Evolutionary conservation across 306 rosid genomes (phyloP).

Genomic region (Cucumis cinereus): DNA sequence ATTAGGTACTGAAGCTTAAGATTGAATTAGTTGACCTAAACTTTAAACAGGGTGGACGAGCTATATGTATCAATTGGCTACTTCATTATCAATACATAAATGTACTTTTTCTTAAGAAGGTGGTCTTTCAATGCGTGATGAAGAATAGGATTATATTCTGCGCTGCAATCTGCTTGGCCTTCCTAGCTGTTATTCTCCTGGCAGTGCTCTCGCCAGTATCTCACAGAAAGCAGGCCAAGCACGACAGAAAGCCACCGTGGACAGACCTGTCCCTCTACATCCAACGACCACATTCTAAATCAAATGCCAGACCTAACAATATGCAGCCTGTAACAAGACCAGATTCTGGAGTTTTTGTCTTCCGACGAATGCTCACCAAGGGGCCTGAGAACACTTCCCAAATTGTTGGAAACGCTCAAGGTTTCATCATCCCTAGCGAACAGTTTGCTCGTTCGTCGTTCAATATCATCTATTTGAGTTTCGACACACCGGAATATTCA

Average conservation of each 20-base stretch:
- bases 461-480: conserved; percentile 59
- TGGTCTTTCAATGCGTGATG: conserved; percentile 19
- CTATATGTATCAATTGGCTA: neutral
- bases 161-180: conserved; percentile 40
- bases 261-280: conserved; percentile 64
- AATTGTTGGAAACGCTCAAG: conserved; percentile 53
- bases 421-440: conserved; percentile 55
- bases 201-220: conserved; percentile 55
- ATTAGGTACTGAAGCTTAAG: conserved; percentile 8
- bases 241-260: conserved; percentile 31
- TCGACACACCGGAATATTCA: conserved; percentile 38
- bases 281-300: conserved; percentile 34
- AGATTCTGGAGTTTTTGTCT: conserved; percentile 41
- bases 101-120: neutral
- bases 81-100: neutral
- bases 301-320: conserved; percentile 6
- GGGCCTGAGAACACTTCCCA: conserved; percentile 62
- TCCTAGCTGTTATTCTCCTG: conserved; percentile 43
- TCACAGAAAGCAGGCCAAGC: conserved; percentile 15
- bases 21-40: conserved; percentile 26
- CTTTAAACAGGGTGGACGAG: neutral
- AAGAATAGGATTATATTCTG: conserved; percentile 41
- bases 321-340: conserved; percentile 8
- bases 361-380: conserved; percentile 45
- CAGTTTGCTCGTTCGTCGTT: conserved; percentile 48